These are phyloP conservation scores for Neopestalotiopsis sp. DNA, from an alignment of 2,329 filamentous ascomycete genomes.

Conservation along the genomic window DNA sequence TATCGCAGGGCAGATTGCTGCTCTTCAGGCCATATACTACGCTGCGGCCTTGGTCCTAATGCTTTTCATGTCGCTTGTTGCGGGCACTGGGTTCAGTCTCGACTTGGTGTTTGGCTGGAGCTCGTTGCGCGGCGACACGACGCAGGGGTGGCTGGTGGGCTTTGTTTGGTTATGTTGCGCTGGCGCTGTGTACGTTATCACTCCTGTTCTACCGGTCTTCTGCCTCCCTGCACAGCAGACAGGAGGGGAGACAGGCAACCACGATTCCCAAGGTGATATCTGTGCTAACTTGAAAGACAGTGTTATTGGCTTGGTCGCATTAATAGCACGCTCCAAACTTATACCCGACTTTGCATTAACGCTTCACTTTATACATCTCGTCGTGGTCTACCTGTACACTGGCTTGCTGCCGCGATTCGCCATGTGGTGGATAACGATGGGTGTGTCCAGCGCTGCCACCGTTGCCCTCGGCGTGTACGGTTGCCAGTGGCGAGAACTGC, in stretches of 20 bases:
- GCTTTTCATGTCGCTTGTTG: slow-evolving; percentile 63
- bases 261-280: no score
- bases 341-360: slow-evolving; percentile 94
- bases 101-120: slow-evolving; percentile 65
- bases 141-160: slow-evolving; percentile 64
- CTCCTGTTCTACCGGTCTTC: slow-evolving; percentile 10
- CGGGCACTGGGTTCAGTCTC: slow-evolving; percentile 59
- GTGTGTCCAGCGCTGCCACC: slow-evolving; percentile 49
- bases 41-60: slow-evolving; percentile 55
- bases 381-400: slow-evolving; percentile 80
- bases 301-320: slow-evolving; percentile 79
- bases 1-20: slow-evolving; percentile 64
- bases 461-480: slow-evolving; percentile 81
- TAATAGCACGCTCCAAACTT: slow-evolving; percentile 89
- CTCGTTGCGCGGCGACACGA: slow-evolving; percentile 65
- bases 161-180: slow-evolving; percentile 62
- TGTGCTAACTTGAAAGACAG: slow-evolving; percentile 50
- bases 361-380: slow-evolving; percentile 81
- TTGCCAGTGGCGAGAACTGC: slow-evolving; percentile 87
- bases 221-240: slow-evolving; percentile 5
- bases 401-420: slow-evolving; percentile 75
- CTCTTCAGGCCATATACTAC: slow-evolving; percentile 63
- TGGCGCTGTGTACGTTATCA: slow-evolving; percentile 57
- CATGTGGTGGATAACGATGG: slow-evolving; percentile 82
- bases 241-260: no score